Base-by-base conservation (phyloP, 495 filamentous ascomycete species). In the Hamigera avellanea region DNA sequence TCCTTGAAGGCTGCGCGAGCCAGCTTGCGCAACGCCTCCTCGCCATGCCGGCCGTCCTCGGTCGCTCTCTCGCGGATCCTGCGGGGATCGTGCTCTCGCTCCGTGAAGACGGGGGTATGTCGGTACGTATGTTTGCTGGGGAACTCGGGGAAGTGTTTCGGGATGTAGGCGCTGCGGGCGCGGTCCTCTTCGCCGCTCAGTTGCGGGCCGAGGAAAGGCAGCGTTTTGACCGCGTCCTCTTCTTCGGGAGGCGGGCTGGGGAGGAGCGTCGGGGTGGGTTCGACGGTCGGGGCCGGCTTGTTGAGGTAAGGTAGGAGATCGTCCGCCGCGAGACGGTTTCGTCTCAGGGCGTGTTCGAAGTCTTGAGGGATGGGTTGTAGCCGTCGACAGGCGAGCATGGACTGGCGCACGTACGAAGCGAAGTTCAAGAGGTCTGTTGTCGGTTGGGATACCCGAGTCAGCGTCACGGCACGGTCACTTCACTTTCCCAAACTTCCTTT, bases 51-150 rank as follows among this genome's bases (percentile, higher is more conserved):
- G 14, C 82, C 81, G 45, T 84, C 78, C 51, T 81, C 72, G 3
- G 80, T 81, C 2, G 81, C 81, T 17, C 64, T 70, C 51, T 87
- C 83, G 10, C 83, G 66, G 35, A 87, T 79, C 50, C 73, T 75
- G 30, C 80, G 63, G 1, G 81, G 76, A 51, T 87, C 81, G 15
- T 60, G 71, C 33, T 82, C 78, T 31, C 81, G 69, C 30, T 72
- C 64, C 0, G 76, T 71, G 42, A 73, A 81, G 8, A 82, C 73
- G 2, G 78, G 65, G 1, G 81, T 85, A 21, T 68, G 59, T 43
- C 73, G 70, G 54, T 80, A 88, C 10, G 83, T 83, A 53, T 88
- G 83, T 49, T 71, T 74, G 43, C 76, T 75, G 6, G 83, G 83
- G 26, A 85, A 77, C 14, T 69, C 51, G 8, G 83, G 83, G 40